phyloP scores from a whole-genome alignment of 306 rosid genomes.

The Ceratonia siliqua region DNA sequence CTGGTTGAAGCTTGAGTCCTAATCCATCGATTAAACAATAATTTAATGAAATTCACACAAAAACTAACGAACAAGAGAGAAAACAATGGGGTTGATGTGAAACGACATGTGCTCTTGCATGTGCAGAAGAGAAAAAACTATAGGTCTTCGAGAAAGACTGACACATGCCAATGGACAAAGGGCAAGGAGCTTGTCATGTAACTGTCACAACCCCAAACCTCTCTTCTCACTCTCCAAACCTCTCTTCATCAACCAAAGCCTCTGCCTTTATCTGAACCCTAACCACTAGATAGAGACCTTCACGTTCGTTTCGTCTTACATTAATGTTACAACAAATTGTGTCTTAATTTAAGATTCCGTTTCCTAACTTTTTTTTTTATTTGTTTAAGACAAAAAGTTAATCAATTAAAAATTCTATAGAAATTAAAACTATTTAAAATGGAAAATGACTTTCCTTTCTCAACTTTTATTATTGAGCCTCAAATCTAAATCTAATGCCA shows the following conservation, averaged over 20 bases:
- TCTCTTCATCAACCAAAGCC: background rate
- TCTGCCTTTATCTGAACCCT: slow-evolving; percentile 31
- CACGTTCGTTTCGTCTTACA: slow-evolving; percentile 30
- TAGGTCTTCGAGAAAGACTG: slow-evolving; percentile 15
- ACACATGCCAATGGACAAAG: background rate
- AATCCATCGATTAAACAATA: slow-evolving; percentile 22
- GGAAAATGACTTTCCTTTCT: no score
- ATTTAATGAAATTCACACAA: background rate
- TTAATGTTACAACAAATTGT: no score
- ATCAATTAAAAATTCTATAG: no score
- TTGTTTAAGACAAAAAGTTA: no score
- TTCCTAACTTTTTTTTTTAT: background rate
- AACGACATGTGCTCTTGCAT: slow-evolving; percentile 39
- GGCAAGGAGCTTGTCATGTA: slow-evolving; percentile 13
- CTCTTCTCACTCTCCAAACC: background rate
- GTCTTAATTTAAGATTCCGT: background rate
- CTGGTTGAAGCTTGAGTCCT: background rate
- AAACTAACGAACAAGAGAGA: slow-evolving; percentile 8
- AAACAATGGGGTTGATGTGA: slow-evolving; percentile 42
- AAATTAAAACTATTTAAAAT: no score
- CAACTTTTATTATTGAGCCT: no score
- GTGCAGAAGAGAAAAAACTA: slow-evolving; percentile 28
- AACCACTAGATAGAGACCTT: slow-evolving; percentile 36
- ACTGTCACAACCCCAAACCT: slow-evolving; percentile 25
- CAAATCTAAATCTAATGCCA: no score